Percentiles rank a stretch among this genome's conserved stretches.
These are phyloP conservation scores for Cyberlindnera amylophila DNA, from an alignment of 805 yeast species.

Conservation along the genomic window DNA sequence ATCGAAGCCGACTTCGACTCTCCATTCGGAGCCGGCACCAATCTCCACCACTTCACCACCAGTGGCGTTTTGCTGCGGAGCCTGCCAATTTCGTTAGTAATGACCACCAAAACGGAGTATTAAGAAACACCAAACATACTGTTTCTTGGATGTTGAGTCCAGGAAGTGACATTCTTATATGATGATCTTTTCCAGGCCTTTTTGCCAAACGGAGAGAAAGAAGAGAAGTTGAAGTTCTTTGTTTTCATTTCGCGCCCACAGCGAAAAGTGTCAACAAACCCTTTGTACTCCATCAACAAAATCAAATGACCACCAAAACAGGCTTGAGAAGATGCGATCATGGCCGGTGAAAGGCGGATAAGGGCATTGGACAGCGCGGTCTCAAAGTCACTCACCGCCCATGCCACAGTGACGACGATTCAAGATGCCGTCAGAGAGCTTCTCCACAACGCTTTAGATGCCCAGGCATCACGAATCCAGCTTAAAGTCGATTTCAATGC, in stretches of 20 bases:
- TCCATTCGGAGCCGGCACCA: slow-evolving; percentile 57
- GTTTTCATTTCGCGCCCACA: slow-evolving; percentile 4
- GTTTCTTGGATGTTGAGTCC: slow-evolving; percentile 9
- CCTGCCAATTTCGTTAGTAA: slow-evolving; percentile 2
- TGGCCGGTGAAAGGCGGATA: slow-evolving; percentile 2
- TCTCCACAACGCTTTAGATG: slow-evolving; percentile 53
- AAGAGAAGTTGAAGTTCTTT: neutral
- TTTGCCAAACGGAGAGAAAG: neutral
- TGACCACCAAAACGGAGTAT: neutral
- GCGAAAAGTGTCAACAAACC: neutral
- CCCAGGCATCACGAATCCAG: slow-evolving; percentile 35
- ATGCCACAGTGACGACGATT: slow-evolving; percentile 31
- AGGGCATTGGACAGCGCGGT: slow-evolving; percentile 4
- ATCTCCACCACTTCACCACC: slow-evolving; percentile 18
- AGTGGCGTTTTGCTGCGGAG: slow-evolving; percentile 5
- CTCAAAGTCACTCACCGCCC: slow-evolving; percentile 13
- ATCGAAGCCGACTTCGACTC: slow-evolving; percentile 61
- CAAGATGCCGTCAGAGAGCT: slow-evolving; percentile 45
- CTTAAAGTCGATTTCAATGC: slow-evolving; percentile 46
- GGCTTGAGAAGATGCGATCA: neutral
- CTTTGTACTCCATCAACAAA: neutral
- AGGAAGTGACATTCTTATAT: slow-evolving; percentile 16
- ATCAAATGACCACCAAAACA: neutral
- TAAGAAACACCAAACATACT: slow-evolving; percentile 3
- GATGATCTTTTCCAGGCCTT: neutral